These are phyloP conservation scores for Vigna reflexopilosa DNA, from an alignment of 306 rosid genomes.

Conservation along the genomic window DNA sequence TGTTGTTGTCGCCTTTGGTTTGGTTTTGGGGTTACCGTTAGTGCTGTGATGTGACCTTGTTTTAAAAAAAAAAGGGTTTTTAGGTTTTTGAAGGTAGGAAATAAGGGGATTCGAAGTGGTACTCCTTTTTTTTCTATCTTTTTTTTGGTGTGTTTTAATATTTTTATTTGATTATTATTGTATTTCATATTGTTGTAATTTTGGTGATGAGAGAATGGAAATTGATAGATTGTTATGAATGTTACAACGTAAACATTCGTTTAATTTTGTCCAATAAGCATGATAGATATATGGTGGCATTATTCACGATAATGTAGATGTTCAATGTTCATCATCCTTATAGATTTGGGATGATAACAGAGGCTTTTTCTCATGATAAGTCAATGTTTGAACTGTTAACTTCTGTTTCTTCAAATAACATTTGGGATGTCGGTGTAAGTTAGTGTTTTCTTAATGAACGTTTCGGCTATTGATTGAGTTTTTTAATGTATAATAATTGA, in stretches of 20 bases:
- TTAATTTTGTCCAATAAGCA: not conserved
- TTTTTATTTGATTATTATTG: slow-evolving; percentile 34
- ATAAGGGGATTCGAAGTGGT: slow-evolving; percentile 11
- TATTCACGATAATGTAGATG: not conserved
- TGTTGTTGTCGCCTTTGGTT: slow-evolving; percentile 38
- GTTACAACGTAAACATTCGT: slow-evolving; percentile 35
- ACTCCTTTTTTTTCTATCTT: not conserved
- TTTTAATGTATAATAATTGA: too few relatives aligned
- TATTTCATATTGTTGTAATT: slow-evolving; percentile 43
- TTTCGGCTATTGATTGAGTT: too few relatives aligned
- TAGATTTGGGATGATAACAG: not conserved
- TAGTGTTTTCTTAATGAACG: not conserved
- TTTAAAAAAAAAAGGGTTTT: not conserved
- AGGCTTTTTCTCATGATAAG: not conserved
- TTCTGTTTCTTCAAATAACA: not conserved
- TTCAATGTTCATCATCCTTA: not conserved
- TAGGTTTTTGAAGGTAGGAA: slow-evolving; percentile 36
- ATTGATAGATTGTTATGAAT: slow-evolving; percentile 23
- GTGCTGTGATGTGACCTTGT: slow-evolving; percentile 45
- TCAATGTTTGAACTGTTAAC: not conserved
- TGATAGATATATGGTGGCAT: not conserved
- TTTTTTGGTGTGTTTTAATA: not conserved
- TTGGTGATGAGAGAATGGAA: slow-evolving; percentile 37
- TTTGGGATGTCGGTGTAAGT: not conserved
- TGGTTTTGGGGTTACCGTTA: slow-evolving; percentile 35